Evolutionary conservation across 2,329 filamentous ascomycete species (phyloP).

Genomic region (Calcarisporium arbuscula): DNA sequence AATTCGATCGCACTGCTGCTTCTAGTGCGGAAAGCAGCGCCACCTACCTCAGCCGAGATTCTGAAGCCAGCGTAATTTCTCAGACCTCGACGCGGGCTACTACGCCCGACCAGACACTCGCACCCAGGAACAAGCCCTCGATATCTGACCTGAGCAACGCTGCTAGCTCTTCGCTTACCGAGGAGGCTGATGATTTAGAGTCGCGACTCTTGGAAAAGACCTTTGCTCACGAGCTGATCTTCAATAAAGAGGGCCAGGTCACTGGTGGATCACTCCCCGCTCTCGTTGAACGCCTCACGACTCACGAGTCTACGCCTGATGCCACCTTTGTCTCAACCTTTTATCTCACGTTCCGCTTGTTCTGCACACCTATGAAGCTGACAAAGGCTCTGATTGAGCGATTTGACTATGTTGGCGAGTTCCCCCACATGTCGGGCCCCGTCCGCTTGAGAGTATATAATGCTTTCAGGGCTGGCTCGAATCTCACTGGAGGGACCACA

Average conservation of each 20-base stretch:
- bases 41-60: slow-evolving; percentile 74
- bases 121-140: slow-evolving; percentile 53
- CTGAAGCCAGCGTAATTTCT: slow-evolving; percentile 73
- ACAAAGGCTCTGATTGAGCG: slow-evolving; percentile 80
- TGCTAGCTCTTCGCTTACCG: slow-evolving; percentile 59
- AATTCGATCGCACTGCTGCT: slow-evolving; percentile 64
- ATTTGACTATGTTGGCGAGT: slow-evolving; percentile 85
- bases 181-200: slow-evolving; percentile 75
- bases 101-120: slow-evolving; percentile 63
- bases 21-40: slow-evolving; percentile 73
- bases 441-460: slow-evolving; percentile 92
- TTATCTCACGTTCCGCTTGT: slow-evolving; percentile 91
- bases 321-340: slow-evolving; percentile 89
- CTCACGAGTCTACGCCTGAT: slow-evolving; percentile 87
- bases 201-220: slow-evolving; percentile 84
- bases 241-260: slow-evolving; percentile 93
- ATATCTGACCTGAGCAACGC: slow-evolving; percentile 62
- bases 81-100: slow-evolving; percentile 82
- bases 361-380: slow-evolving; percentile 74
- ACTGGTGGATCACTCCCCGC: slow-evolving; percentile 85
- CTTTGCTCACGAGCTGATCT: slow-evolving; percentile 82
- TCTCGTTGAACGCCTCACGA: slow-evolving; percentile 88
- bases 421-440: slow-evolving; percentile 64
- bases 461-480: slow-evolving; percentile 93
- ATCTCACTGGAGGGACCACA: slow-evolving; percentile 83